Evolutionary conservation across 768 basidiomycete species (phyloP).

Genomic region (Amanita rubescens): DNA sequence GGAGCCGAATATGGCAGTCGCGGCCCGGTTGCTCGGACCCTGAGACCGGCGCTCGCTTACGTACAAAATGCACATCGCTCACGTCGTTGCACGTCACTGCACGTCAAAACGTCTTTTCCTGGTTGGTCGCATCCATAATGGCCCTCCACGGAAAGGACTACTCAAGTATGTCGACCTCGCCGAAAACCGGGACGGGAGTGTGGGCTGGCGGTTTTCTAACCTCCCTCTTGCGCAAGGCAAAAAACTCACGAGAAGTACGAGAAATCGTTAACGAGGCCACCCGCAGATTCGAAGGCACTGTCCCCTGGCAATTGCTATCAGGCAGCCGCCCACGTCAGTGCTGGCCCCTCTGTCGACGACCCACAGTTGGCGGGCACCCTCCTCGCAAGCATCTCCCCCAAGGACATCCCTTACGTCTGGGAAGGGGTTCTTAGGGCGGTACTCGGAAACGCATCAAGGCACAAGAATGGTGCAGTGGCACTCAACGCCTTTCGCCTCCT

Average conservation of each 20-base stretch:
- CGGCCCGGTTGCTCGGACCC: no score
- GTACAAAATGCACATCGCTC: background rate
- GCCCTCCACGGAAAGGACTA: slow-evolving; percentile 14
- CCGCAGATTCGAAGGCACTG: slow-evolving; percentile 15
- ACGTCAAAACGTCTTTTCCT: background rate
- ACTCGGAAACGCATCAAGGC: slow-evolving; percentile 18
- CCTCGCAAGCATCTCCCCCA: slow-evolving; percentile 16
- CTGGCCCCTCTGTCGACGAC: slow-evolving; percentile 20
- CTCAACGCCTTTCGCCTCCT: slow-evolving; percentile 18
- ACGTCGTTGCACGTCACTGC: slow-evolving; percentile 7
- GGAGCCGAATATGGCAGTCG: no score
- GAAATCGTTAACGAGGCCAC: slow-evolving; percentile 17
- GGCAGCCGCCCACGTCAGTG: slow-evolving; percentile 18
- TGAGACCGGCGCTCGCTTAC: no score
- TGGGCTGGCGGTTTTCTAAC: slow-evolving; percentile 17
- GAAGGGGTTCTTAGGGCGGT: slow-evolving; percentile 18
- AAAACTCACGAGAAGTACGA: slow-evolving; percentile 18
- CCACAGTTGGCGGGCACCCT: slow-evolving; percentile 16
- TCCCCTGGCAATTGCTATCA: slow-evolving; percentile 19
- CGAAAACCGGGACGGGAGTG: slow-evolving; percentile 16
- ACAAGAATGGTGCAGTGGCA: slow-evolving; percentile 17
- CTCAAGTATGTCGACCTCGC: slow-evolving; percentile 20
- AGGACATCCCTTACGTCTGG: slow-evolving; percentile 16
- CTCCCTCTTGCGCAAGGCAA: slow-evolving; percentile 17
- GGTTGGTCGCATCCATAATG: slow-evolving; percentile 4